Evolutionary conservation across 331 rosid species (phyloP).

Genomic region (Pyracantha coccinea): DNA sequence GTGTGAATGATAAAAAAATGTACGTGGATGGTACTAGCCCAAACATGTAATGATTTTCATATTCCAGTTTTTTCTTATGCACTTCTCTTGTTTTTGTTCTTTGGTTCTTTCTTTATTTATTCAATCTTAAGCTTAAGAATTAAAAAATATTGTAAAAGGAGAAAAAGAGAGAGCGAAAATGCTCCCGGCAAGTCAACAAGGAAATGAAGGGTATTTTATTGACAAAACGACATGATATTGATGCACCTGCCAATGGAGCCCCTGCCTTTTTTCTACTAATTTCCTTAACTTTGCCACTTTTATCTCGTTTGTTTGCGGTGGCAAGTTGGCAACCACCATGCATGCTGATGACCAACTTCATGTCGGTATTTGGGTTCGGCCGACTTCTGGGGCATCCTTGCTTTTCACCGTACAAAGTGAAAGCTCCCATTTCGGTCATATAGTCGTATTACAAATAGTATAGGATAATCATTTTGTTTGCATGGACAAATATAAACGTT

Average conservation of each 20-base stretch:
- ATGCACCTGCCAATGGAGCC: neutral
- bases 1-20: no score
- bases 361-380: neutral
- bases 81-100: neutral
- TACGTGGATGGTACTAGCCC: no score
- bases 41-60: no score
- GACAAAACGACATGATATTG: neutral
- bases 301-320: neutral
- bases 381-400: neutral
- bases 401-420: neutral
- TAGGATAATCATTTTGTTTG: neutral
- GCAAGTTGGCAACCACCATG: neutral
- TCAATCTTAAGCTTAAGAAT: neutral
- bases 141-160: no score
- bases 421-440: neutral
- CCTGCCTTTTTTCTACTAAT: neutral
- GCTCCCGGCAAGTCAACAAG: no score
- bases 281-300: neutral
- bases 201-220: neutral
- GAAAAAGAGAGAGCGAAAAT: neutral
- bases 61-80: neutral
- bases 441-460: neutral
- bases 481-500: neutral
- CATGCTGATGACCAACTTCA: neutral
- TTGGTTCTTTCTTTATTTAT: neutral